phyloP scores from a whole-genome alignment of 805 yeast genomes.

The Torulaspora quercuum region DNA sequence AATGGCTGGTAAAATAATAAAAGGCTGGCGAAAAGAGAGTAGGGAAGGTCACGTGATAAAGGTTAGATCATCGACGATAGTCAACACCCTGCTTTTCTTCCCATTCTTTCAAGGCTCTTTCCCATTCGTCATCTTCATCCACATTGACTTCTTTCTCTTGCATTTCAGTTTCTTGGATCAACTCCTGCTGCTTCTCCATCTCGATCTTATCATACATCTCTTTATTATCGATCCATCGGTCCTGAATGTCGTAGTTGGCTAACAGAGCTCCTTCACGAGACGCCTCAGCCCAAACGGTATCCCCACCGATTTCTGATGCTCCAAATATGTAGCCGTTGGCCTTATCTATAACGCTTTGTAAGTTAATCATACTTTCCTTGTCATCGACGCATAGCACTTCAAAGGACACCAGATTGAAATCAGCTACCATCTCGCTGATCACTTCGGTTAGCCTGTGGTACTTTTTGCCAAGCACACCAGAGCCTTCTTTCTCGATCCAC shows the following conservation, averaged over 20 bases:
- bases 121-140: conserved; percentile 71
- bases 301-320: conserved; percentile 93
- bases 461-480: conserved; percentile 55
- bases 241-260: conserved; percentile 70
- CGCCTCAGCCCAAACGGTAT: conserved; percentile 95
- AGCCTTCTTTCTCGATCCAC: conserved; percentile 65
- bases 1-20: conserved; percentile 8
- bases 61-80: conserved; percentile 21
- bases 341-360: conserved; percentile 75
- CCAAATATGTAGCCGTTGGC: conserved; percentile 95
- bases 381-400: conserved; percentile 91
- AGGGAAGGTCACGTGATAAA: conserved; percentile 6
- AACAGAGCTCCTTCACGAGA: conserved; percentile 68
- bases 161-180: conserved; percentile 42
- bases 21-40: conserved; percentile 8
- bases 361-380: conserved; percentile 82
- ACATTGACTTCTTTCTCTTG: conserved; percentile 49
- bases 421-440: conserved; percentile 79
- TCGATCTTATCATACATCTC: conserved; percentile 67
- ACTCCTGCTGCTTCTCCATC: conserved; percentile 43
- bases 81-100: conserved; percentile 41
- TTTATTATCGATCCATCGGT: conserved; percentile 90
- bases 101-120: conserved; percentile 57
- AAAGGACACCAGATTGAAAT: conserved; percentile 80
- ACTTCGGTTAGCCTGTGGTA: conserved; percentile 68